Evolutionary conservation across 1,284 basidiomycete species (phyloP), one percentile per base, ranked within the genome.

Genomic region (Fomitopsis pinicola): DNA sequence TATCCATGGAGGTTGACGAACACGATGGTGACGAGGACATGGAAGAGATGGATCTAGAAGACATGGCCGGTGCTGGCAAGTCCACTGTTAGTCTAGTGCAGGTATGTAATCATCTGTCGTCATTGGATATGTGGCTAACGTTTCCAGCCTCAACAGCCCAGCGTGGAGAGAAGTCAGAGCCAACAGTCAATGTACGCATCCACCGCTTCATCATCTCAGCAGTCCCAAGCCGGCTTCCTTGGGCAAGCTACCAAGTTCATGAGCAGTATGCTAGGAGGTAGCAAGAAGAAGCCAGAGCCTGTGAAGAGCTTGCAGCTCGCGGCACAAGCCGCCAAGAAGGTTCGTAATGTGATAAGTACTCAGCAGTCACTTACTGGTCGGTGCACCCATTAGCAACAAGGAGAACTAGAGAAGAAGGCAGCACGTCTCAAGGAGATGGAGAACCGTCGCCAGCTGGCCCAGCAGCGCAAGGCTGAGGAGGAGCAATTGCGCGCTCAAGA

Each of bases 241-340:
- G 80, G 82, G 40, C 85, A 89, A 63, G 87, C 89, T 9, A 82
- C 83, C 19, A 90, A 85, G 68, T 73, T 89, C 26, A 76, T 89
- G 55, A 85, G 76, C 61, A 89, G 77, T 62, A 80, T 89, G 63
- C 75, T 90, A 56, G 85, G 88, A 10, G 82, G 80, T 6, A 91
- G 88, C 75, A 92, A 90, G 71, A 76, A 69, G 38, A 89, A 89
- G 67, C 77, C 83, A 2, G 89, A 91, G 66, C 78, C 75, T 0
- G 84, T 94, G 57, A 95, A 94, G 78, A 93, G 91, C 59, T 72
- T 95, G 22, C 90, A 94, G 69, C 82, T 88, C 62, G 93, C 94
- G 17, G 90, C 89, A 0, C 85, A 84, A 17, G 91, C 87, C 5
- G 92, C 91, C 2, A 94, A 92, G 78, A 94, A 90, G 87, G 94